Evolutionary conservation across 371 early-diverging fungal genomes (phyloP).

Genomic region (Mycotypha africana): DNA sequence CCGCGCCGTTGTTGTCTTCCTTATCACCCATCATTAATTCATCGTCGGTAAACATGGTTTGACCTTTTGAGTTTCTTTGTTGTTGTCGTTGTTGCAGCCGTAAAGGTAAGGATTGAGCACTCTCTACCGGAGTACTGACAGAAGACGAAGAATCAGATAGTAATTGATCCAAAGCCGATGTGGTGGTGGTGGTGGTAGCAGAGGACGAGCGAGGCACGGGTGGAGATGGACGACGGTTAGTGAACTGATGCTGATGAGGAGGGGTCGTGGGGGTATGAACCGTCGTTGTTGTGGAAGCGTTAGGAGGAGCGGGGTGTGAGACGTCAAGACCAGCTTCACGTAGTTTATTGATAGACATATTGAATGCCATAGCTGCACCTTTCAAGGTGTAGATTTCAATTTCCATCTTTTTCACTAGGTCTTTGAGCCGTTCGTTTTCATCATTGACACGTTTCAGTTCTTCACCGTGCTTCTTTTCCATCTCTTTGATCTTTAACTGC

Average conservation of each 20-base stretch:
- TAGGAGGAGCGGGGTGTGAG: no score
- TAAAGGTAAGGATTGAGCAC: no score
- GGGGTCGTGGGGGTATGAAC: conserved; percentile 1
- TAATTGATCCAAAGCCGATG: neutral
- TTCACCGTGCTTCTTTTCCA: conserved; percentile 12
- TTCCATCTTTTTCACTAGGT: conserved; percentile 40
- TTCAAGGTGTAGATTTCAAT: conserved; percentile 31
- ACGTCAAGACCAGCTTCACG: conserved; percentile 16
- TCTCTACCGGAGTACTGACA: no score
- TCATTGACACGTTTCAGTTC: conserved; percentile 8
- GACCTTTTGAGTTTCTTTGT: neutral
- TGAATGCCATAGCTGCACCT: conserved; percentile 22
- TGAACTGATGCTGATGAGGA: no score
- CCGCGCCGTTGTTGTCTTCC: conserved; percentile 1
- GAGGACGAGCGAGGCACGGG: neutral
- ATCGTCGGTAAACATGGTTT: no score
- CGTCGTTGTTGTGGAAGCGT: no score
- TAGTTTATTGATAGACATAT: conserved; percentile 15
- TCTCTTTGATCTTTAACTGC: conserved; percentile 22
- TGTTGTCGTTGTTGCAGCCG: no score
- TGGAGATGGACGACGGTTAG: neutral
- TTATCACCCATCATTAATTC: neutral
- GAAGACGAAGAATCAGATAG: neutral
- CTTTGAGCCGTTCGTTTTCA: conserved; percentile 13
- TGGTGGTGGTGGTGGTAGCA: neutral